A percentile compares a stretch with the other conserved stretches of the same genome.
phyloP scores from a whole-genome alignment of 805 yeast genomes.

The Pichia kluyveri region DNA sequence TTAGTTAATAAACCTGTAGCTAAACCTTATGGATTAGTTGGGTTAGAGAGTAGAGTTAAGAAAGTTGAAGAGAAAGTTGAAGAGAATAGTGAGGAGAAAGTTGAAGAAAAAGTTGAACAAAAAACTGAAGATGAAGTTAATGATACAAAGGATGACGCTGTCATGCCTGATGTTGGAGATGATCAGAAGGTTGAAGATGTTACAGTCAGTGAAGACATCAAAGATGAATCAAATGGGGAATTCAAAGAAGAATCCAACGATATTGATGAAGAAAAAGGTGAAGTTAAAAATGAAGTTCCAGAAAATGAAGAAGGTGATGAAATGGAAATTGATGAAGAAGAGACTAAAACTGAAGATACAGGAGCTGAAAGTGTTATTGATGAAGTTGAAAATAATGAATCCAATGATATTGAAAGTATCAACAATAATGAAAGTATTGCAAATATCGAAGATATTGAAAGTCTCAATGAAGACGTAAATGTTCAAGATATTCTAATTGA shows the following conservation, averaged over 20 bases:
- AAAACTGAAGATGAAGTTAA: too few relatives aligned
- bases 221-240: background rate
- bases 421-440: too few relatives aligned
- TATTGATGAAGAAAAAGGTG: background rate
- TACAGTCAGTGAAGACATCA: too few relatives aligned
- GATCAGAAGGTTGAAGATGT: background rate
- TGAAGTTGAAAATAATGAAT: background rate
- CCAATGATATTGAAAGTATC: too few relatives aligned
- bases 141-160: too few relatives aligned
- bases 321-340: background rate
- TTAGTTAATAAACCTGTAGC: background rate
- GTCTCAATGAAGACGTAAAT: background rate
- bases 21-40: slow-evolving; percentile 25
- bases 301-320: background rate
- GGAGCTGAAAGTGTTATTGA: background rate
- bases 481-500: background rate
- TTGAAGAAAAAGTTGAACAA: background rate
- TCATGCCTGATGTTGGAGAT: background rate
- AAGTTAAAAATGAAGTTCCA: background rate
- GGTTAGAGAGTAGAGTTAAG: slow-evolving; percentile 3
- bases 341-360: background rate
- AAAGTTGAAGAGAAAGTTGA: background rate
- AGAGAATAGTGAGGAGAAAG: background rate
- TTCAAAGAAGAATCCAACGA: background rate
- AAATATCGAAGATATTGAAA: too few relatives aligned